Evolutionary conservation across 352 stramenopile genomes (phyloP).

Genomic region (Globisporangium paddicum): DNA sequence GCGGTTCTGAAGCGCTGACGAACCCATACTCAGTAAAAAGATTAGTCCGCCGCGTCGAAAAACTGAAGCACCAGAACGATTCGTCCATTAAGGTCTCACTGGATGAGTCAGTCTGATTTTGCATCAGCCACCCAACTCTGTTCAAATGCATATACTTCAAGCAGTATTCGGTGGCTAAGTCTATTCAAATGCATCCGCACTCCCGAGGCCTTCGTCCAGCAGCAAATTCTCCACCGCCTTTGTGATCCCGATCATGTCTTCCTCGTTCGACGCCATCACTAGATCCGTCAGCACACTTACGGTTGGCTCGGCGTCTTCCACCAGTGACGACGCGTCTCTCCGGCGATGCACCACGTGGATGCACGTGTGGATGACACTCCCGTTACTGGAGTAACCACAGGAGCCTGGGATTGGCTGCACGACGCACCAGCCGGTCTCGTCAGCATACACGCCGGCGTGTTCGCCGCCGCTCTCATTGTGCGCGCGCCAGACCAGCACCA

Average conservation of each 20-base stretch:
- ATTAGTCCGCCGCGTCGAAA: too few relatives aligned
- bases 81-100: too few relatives aligned
- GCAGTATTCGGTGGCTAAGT: too few relatives aligned
- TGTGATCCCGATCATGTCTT: not conserved
- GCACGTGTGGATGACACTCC: slow-evolving; percentile 6
- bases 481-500: slow-evolving; percentile 16
- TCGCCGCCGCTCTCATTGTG: not conserved
- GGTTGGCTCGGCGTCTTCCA: not conserved
- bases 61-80: too few relatives aligned
- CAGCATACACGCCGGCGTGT: not conserved
- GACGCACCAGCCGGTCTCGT: slow-evolving; percentile 9
- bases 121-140: too few relatives aligned
- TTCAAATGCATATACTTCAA: too few relatives aligned
- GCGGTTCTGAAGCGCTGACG: too few relatives aligned
- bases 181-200: not conserved
- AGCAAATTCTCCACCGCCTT: slow-evolving; percentile 6
- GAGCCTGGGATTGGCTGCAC: not conserved
- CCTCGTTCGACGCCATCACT: not conserved
- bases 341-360: slow-evolving; percentile 1
- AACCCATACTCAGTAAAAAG: too few relatives aligned
- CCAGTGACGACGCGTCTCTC: not conserved
- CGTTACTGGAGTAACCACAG: not conserved
- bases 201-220: not conserved
- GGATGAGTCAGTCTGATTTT: too few relatives aligned
- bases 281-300: not conserved